These are phyloP conservation scores for Fusarium sp. DNA, from an alignment of 2,329 filamentous ascomycete genomes.

Conservation along the genomic window DNA sequence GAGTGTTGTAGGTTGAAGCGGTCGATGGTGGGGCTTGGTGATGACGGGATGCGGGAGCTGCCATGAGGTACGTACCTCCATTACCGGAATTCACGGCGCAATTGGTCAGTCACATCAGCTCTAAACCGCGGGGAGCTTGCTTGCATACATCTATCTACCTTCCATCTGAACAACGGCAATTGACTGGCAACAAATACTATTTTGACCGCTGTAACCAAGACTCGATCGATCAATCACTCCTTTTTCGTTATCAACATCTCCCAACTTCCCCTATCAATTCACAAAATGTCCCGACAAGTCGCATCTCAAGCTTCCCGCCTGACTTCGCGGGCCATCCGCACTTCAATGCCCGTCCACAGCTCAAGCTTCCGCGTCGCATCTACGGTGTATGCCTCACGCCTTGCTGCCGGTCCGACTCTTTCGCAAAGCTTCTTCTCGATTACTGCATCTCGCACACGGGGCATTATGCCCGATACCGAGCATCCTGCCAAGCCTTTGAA, in stretches of 20 bases:
- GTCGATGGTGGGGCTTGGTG: constrained; percentile 46
- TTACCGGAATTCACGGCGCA: constrained; percentile 1
- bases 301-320: constrained; percentile 58
- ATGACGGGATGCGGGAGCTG: constrained; percentile 31
- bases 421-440: constrained; percentile 52
- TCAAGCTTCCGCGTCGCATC: constrained; percentile 41
- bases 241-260: not conserved
- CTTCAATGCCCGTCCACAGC: constrained; percentile 41
- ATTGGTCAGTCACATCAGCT: constrained; percentile 33
- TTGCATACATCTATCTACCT: constrained; percentile 18
- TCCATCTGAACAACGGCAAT: constrained; percentile 18
- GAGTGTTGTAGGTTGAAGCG: constrained; percentile 15
- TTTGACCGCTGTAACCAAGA: not conserved
- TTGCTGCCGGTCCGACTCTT: constrained; percentile 25
- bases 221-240: not conserved
- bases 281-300: constrained; percentile 53
- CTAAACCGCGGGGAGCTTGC: constrained; percentile 33
- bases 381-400: constrained; percentile 10
- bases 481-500: constrained; percentile 65
- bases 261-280: constrained; percentile 6
- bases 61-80: constrained; percentile 40
- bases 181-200: constrained; percentile 13
- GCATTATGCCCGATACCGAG: constrained; percentile 72
- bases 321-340: constrained; percentile 54
- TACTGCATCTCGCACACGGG: constrained; percentile 55